phyloP scores from a whole-genome alignment of 1,284 basidiomycete genomes.

The Jaminaea rosea region DNA sequence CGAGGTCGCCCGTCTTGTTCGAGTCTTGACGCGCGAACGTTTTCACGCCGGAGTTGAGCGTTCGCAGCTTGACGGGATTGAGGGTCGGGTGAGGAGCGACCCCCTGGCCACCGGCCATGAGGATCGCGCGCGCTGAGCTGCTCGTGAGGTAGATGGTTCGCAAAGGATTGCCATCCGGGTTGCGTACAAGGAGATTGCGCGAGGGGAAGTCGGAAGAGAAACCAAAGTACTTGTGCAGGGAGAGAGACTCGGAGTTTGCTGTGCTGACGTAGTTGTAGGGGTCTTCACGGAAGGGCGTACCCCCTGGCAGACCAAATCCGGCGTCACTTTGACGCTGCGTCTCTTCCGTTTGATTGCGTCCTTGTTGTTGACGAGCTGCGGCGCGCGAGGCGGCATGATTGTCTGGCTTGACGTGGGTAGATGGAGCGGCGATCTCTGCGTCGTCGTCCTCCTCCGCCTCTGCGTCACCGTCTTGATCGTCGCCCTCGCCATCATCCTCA shows the following conservation, averaged over 20 bases:
- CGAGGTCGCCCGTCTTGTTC: conserved; percentile 49
- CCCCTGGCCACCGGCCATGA: conserved; percentile 60
- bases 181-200: conserved; percentile 73
- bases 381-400: conserved; percentile 33
- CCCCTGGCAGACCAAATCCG: conserved; percentile 28
- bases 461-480: conserved; percentile 12
- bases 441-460: conserved; percentile 14
- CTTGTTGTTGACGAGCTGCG: conserved; percentile 14
- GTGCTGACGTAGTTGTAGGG: conserved; percentile 35
- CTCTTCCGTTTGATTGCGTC: too few species aligned
- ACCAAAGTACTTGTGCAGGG: conserved; percentile 61
- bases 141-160: conserved; percentile 86
- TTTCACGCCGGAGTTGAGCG: conserved; percentile 86
- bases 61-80: conserved; percentile 69
- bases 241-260: conserved; percentile 26
- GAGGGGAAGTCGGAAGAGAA: conserved; percentile 67
- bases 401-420: conserved; percentile 21
- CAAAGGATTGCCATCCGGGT: conserved; percentile 65
- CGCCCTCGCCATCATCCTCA: background rate
- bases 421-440: background rate
- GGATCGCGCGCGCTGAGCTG: conserved; percentile 63
- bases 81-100: conserved; percentile 28
- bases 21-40: conserved; percentile 56
- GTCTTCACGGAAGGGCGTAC: conserved; percentile 42
- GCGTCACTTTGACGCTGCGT: conserved; percentile 12